Evolutionary conservation across 768 basidiomycete species (phyloP), one percentile per base, ranked within the genome.

Genomic region (Podaxis rugospora): DNA sequence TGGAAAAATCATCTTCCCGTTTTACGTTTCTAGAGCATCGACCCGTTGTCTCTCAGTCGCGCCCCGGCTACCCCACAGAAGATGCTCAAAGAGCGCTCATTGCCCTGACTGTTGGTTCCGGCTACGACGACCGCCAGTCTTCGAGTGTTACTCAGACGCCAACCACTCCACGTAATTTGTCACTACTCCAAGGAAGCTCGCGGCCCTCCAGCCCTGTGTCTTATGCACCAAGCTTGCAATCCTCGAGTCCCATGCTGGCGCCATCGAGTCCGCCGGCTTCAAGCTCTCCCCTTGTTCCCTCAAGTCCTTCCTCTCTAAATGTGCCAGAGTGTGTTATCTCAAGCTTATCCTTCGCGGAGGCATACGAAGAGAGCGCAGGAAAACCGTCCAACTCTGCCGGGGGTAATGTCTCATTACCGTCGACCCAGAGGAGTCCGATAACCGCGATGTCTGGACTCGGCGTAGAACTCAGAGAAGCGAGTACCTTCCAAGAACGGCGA

Each of bases 191-290:
- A 57, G 55, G 13, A 21, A 21, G 10, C 21, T 23, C 21, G 14
- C 46, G 37, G 21, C 27, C 32, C 14, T 39, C 57, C 27, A 49
- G 49, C 35, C 35, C 49, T 11, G 6, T 39, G 27, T 57, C 44
- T 2, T 27, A 18, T 21, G 46, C 18, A 14, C 46, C 16, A 13
- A 49, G 13, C 28, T 18, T 18, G 11, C 51, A 35, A 35, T 16
- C 11, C 3, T 60, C 59, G 40, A 60, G 59, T 47, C 59, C 59
- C 9, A 9, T 53, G 14, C 40, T 40, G 16, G 51, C 42, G 27
- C 57, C 59, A 32, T 60, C 59, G 14, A 60, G 59, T 27, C 51
- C 59, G 9, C 23, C 32, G 3, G 36, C 57, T 5, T 60, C 59
- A 10, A 52, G 51, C 28, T 37, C 59, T 21, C 42, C 42, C 27